Base-by-base conservation (phyloP, 129 eudicot species). In the Helichrysum umbraculigerum region DNA sequence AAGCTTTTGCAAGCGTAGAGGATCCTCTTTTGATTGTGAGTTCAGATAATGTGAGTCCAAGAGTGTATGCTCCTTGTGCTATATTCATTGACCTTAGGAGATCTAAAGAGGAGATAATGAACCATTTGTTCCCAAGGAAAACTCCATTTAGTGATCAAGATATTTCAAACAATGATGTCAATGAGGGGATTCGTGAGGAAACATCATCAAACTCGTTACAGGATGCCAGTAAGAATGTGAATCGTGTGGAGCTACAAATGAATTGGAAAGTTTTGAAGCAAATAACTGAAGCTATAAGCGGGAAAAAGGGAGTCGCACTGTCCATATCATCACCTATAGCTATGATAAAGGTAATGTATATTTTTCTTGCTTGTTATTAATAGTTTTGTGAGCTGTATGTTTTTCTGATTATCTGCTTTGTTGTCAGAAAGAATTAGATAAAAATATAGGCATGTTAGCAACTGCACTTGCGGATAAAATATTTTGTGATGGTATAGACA, bases 11-110 rank as follows among this genome's bases (percentile, higher is more conserved):
- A 7, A 66, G 57, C 17, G 60, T 87, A 20, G 88, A 83, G 54
- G 91, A 92, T 81, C 92, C 96, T 79, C 82, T 92, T 6, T 67
- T 92, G 61, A 72, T 87, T 32, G 88, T 84, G 19, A 58, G 71
- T 32, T 28, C 66, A 2, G 83, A 64, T 54, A 79, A 78, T 52
- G 7, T 16, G 7, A 20, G 21, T 47, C 64, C 66, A 6, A 51
- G 29, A 20, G 28, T 79, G 60, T 34, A 56, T 4, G 77, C 72
- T 64, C 85, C 84, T 3, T 75, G 25, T 75, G 85, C 91, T 67
- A 75, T 86, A 30, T 65, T 75, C 69, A 71, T 91, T 60, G 89
- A 86, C 75, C 60, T 83, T 78, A 41, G 63, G 32, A 72, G 29
- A 66, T 54, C 73, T 33, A 85, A 59, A 58, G 83, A 79, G 17